Evolutionary conservation across 345 rosid genomes (phyloP), one percentile per base, ranked within the genome.

Genomic region (Carallia brachiata): DNA sequence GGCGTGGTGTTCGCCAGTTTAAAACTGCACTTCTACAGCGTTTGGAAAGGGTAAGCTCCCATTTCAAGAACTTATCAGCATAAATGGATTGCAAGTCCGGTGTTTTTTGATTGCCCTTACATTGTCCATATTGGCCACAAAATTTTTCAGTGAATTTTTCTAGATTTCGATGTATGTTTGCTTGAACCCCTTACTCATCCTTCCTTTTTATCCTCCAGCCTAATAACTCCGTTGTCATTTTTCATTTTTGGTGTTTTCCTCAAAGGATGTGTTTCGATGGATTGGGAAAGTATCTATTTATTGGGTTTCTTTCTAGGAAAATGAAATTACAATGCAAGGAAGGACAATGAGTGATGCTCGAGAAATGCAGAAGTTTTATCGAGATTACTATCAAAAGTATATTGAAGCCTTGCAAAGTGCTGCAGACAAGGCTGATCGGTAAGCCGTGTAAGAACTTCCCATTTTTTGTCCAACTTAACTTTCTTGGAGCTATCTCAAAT

Each of bases 1-100:
- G 99, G 67, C 85, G 99, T 61, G 99, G 99, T 68, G 99, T 96
- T 80, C 93, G 99, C 27, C 99, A 96, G 70, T 96, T 96, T 76
- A 96, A 96, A 85, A 92, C 98, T 69, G 97, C 99, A 19, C 98
- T 96, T 15, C 90, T 96, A 70, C 99, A 96, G 70, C 99, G 97
- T 70, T 91, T 96, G 52, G 99, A 96, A 78, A 89, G 88, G 85
- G 99, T 92, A 54, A 44, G 77, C 10, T 37, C 32, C 60, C 16
- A 19, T 56, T 9, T 8, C 4, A 8, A 7, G 16, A 56, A 23
- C 30, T 66, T 31, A 10, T 28, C 62, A 18, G 57, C 18, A 9
- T 12, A n/a, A 6, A 4, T 17, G 13, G 1, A 8, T 9, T 44
- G 50, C 50, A 61, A 39, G 53, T 62, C 63, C 7, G 6, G 17